phyloP scores from a whole-genome alignment of 306 rosid genomes.

The Senna tora region DNA sequence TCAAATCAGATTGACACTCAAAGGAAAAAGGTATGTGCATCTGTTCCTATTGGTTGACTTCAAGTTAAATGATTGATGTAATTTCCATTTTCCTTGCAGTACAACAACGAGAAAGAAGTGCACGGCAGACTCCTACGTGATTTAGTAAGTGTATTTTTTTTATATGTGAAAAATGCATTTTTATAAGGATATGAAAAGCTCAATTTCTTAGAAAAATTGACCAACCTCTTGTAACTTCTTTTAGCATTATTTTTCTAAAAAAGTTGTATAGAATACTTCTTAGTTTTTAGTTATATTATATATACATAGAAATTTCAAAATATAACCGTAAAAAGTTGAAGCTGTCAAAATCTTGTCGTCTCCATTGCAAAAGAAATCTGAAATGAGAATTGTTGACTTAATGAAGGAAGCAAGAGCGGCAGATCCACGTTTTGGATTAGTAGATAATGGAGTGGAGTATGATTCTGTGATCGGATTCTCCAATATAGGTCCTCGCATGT shows the following conservation, averaged over 20 bases:
- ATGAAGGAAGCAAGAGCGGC: constrained; percentile 65
- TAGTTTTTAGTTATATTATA: too few relatives aligned
- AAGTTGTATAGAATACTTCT: too few relatives aligned
- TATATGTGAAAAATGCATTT: too few relatives aligned
- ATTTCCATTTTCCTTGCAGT: constrained; percentile 40
- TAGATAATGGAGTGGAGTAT: constrained; percentile 64
- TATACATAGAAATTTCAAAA: too few relatives aligned
- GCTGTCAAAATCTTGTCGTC: too few relatives aligned
- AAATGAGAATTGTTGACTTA: background rate
- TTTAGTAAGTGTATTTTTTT: constrained; percentile 45
- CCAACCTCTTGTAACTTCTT: too few relatives aligned
- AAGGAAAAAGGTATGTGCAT: constrained; percentile 52
- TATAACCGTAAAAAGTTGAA: too few relatives aligned
- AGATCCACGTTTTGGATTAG: constrained; percentile 60
- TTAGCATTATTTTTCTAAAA: too few relatives aligned
- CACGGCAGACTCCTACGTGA: constrained; percentile 56
- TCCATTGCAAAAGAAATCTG: background rate
- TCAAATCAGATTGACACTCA: constrained; percentile 24
- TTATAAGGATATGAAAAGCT: too few relatives aligned
- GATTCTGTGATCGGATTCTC: constrained; percentile 62
- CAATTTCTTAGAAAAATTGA: too few relatives aligned
- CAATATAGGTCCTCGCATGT: constrained; percentile 63
- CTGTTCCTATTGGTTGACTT: constrained; percentile 1
- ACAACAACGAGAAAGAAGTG: constrained; percentile 50
- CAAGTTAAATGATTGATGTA: constrained; percentile 14